Evolutionary conservation across 176 grass and related monocot species (phyloP), one percentile per base, ranked within the genome.

Genomic region (Aegilops longissima): DNA sequence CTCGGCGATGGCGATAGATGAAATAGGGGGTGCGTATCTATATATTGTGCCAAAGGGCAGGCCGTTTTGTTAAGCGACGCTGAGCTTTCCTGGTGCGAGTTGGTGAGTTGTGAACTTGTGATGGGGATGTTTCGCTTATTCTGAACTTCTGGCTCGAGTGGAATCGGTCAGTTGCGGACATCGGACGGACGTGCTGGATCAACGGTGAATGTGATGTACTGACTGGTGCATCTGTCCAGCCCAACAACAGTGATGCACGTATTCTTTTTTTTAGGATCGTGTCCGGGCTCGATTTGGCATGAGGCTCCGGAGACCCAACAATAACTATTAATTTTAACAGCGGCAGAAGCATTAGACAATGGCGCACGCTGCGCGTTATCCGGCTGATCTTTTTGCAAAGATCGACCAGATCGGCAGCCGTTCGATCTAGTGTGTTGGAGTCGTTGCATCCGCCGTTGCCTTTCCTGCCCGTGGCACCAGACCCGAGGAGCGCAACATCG

Each of bases 41-140:
- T 65, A 31, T 6, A 14, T 1, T 1, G 18, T 1, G 20, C 21
- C 66, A 54, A 47, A 14, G 23, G 3, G 12, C 71, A 23, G 25
- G 33, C 12, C 83, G 11, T 76, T 86, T 86, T 79, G 16, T 90
- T 79, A 66, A 72, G 51, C 73, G 61, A 34, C 33, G 24, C 20
- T 84, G 86, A 75, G 68, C 27, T 87, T 80, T 87, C 85, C 59
- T 5, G 33, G 16, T 49, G 59, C 85, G 42, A 23, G 52, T 35
- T 87, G 74, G 30, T 83, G 40, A 66, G 12, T 58, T 27, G 11
- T 47, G 39, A 14, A 44, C 63, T 44, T 49, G 12, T 49, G 89
- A 79, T 35, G 73, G 80, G 42, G 42, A 42, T 42, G 9, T 42
- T 3, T 8, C 8, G 38, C 38, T 23, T 90, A 80, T 75, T 87